Base-by-base conservation (phyloP, 2,329 filamentous ascomycete genomes). In the Aspergillus oerlinghausenensis region DNA sequence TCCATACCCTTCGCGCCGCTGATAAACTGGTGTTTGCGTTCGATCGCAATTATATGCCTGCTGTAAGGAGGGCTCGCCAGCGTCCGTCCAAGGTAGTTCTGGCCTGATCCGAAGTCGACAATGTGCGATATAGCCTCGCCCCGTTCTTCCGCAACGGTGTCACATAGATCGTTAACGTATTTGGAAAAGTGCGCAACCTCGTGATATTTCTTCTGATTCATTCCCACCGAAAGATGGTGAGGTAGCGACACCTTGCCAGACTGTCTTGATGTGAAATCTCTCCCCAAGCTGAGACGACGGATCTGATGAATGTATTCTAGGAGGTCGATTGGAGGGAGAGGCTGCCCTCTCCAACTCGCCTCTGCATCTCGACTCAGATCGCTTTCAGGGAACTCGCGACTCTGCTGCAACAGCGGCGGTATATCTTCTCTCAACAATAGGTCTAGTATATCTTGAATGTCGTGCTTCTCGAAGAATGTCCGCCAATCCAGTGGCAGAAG, bases 181-280 rank as follows among this genome's bases (percentile, higher is more conserved):
- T 84, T 83, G n/a, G 93, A 89, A 68, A 97, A 97, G 68, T 94
- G 86, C 58, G 86, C 84, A 32, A 97, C 94, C 76, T 99, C 94
- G 68, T 99, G 94, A 1, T 90, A 82, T 75, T 99, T 99, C 73
- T 99, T 99, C 19, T 88, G 84, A 60, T 91, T 96, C 94, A 99
- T 99, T 3, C 94, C 94, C 14, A 96, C 83, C 0, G 89, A 84
- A 17, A 96, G 84, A 63, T 88, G 83, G 50, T 85, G 82, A 2
- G 90, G 85, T 23, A 96, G 68, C 71, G 63, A 81, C 4, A 83
- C 79, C 55, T 56, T 65, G 25, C 63, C 74, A 70, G 57, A 35
- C 21, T 65, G 54, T 14, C 67, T 67, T 0, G 78, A 72, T 1
- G 72, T 66, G 55, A 89, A 89, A 2, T 84, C 79, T 35, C 92